These are phyloP conservation scores for Phoenix roebelenii DNA, from an alignment of 176 grass and related monocot species.

Conservation along the genomic window DNA sequence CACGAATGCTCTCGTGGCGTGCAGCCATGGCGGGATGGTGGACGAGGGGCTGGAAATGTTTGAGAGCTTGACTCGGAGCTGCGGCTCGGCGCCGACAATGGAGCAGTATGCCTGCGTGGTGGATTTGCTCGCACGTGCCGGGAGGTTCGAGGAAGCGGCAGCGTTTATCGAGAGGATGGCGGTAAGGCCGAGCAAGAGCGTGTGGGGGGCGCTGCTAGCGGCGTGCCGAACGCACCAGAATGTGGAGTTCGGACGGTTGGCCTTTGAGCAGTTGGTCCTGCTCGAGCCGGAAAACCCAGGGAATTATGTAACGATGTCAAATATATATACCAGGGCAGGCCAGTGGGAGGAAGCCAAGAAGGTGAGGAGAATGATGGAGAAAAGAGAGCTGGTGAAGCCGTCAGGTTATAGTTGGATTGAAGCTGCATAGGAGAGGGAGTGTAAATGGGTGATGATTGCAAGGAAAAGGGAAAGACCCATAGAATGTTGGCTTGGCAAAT, in stretches of 20 bases:
- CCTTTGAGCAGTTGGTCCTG: constrained; percentile 51
- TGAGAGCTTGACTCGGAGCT: constrained; percentile 19
- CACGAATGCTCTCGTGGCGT: constrained; percentile 43
- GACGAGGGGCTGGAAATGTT: constrained; percentile 43
- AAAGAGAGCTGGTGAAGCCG: constrained; percentile 41
- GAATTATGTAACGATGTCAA: constrained; percentile 80
- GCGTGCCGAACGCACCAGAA: constrained; percentile 41
- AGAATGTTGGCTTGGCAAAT: too few relatives aligned
- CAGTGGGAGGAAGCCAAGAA: constrained; percentile 47
- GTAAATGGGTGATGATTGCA: too few relatives aligned
- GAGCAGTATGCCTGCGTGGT: constrained; percentile 62
- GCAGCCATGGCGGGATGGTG: constrained; percentile 50
- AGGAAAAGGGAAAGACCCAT: too few relatives aligned
- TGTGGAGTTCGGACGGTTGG: constrained; percentile 46
- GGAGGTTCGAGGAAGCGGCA: constrained; percentile 42
- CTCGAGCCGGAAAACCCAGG: constrained; percentile 59
- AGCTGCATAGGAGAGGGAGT: not conserved
- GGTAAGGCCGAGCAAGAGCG: constrained; percentile 28
- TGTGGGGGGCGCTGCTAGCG: constrained; percentile 58
- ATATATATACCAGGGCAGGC: constrained; percentile 49
- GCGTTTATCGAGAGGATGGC: constrained; percentile 30
- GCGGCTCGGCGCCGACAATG: constrained; percentile 21
- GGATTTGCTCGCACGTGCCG: constrained; percentile 62
- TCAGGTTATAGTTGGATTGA: constrained; percentile 42
- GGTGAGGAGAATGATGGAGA: constrained; percentile 56